Percentiles rank a stretch among this genome's conserved stretches.
phyloP scores from a whole-genome alignment of 805 yeast species.

The Kluyveromyces nonfermentans region DNA sequence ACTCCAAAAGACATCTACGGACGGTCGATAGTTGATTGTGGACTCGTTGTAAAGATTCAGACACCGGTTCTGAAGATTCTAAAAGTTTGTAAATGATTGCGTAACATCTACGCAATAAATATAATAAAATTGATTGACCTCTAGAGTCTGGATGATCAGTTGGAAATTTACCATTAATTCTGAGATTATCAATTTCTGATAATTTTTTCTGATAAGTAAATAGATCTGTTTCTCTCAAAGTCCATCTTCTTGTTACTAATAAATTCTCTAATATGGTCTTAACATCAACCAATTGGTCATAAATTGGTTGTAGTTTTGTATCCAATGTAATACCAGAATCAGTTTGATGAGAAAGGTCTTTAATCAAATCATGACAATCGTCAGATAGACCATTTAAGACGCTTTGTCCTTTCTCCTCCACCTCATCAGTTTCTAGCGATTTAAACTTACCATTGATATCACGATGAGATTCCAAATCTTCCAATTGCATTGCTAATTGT shows the following conservation, averaged over 20 bases:
- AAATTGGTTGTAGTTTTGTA: constrained; percentile 47
- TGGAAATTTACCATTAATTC: constrained; percentile 53
- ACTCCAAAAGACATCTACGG: constrained; percentile 78
- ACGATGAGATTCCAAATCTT: constrained; percentile 38
- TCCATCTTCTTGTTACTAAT: constrained; percentile 92
- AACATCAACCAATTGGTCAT: constrained; percentile 52
- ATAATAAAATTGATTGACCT: constrained; percentile 57
- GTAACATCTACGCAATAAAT: constrained; percentile 81
- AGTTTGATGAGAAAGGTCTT: constrained; percentile 48
- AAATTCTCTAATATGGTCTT: constrained; percentile 73
- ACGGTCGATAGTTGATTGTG: constrained; percentile 92
- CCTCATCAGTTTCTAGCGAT: constrained; percentile 28
- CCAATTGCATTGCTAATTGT: constrained; percentile 31
- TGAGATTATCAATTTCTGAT: constrained; percentile 60
- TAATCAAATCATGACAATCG: constrained; percentile 68
- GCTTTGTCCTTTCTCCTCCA: constrained; percentile 32
- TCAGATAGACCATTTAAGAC: constrained; percentile 69
- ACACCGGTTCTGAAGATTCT: constrained; percentile 90
- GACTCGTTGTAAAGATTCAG: constrained; percentile 85
- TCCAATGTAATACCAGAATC: constrained; percentile 33
- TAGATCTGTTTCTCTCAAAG: constrained; percentile 90
- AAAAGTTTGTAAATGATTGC: constrained; percentile 81
- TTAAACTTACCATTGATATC: constrained; percentile 49
- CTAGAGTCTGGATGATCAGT: constrained; percentile 31
- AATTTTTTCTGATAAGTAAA: constrained; percentile 71